Evolutionary conservation across 2,329 filamentous ascomycete species (phyloP), one percentile per base, ranked within the genome.

Genomic region (Colletotrichum euphorbiae): DNA sequence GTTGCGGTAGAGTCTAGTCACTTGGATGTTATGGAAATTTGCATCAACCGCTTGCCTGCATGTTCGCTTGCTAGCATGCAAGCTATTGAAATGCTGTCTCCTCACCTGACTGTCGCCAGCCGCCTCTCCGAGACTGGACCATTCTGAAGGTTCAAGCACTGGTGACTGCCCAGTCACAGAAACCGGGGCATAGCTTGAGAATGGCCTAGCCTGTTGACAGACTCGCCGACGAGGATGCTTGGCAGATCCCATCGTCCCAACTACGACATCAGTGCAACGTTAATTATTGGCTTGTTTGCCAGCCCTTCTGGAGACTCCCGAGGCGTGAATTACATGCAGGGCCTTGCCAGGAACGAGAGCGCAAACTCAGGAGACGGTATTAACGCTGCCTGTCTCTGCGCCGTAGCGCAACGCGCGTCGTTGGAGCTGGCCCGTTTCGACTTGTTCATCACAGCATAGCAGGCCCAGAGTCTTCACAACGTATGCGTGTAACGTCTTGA

Each of bases 71-170:
- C 51, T 36, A 50, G 21, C 19, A 28, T 42, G 58, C 43, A 59
- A 38, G 21, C 57, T 33, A 40, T 31, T 36, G 31, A 31, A 31
- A 56, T 38, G 15, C 13, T 24, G 12, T 50, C 45, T 46, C 52
- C 46, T 48, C 50, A 43, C 64, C 43, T 51, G 33, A 21, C 59
- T 57, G 43, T 50, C 59, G 51, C 54, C 50, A 31, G 59, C 59
- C 64, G 36, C 64, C 51, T 48, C 58, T 31, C 58, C 59, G 63
- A 62, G 43, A 64, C 40, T 52, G 51, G 33, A 51, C 17, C 19
- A 57, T 19, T 42, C 24, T 40, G 24, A 17, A 52, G 52, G 38
- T 67, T 63, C 31, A 54, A 56, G 64, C 52, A 45, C 8, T n/a
- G n/a, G n/a, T n/a, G n/a, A n/a, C n/a, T 40, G 46, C 45, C 59